phyloP scores from a whole-genome alignment of 129 eudicot species.

The Centrapalus pauciflorus region DNA sequence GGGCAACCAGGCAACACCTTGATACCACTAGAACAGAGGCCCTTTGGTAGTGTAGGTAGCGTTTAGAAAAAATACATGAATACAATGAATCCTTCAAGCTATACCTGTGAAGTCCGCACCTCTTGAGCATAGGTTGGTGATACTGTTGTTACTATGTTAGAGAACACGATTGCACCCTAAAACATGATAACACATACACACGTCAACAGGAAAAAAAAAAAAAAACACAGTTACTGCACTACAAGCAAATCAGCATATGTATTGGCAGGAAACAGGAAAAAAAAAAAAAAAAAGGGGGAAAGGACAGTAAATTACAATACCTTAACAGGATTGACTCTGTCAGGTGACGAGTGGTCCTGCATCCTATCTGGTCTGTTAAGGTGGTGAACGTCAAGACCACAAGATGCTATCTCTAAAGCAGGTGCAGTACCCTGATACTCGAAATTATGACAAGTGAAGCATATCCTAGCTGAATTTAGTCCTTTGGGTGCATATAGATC shows the following conservation, averaged over 20 bases:
- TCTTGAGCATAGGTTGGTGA: slow-evolving; percentile 98
- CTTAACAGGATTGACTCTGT: slow-evolving; percentile 85
- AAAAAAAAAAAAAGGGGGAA: neutral
- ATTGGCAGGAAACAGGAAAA: too few relatives aligned
- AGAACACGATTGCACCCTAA: slow-evolving; percentile 96
- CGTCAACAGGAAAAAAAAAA: neutral
- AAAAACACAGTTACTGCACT: neutral
- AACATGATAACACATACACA: slow-evolving; percentile 8
- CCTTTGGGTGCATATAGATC: slow-evolving; percentile 94
- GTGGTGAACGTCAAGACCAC: slow-evolving; percentile 88
- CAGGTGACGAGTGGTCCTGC: slow-evolving; percentile 82
- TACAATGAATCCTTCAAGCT: slow-evolving; percentile 6
- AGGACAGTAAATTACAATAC: slow-evolving; percentile 23
- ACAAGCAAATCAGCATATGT: neutral
- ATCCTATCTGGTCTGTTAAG: slow-evolving; percentile 95
- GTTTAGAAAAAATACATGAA: neutral
- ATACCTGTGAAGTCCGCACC: slow-evolving; percentile 83
- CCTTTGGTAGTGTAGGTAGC: too few relatives aligned
- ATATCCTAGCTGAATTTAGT: slow-evolving; percentile 83
- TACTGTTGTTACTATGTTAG: slow-evolving; percentile 95
- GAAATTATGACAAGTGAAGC: slow-evolving; percentile 97
- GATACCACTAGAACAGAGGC: too few relatives aligned
- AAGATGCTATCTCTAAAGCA: slow-evolving; percentile 81
- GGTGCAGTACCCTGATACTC: slow-evolving; percentile 96
- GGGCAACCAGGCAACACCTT: too few relatives aligned